These are phyloP conservation scores for Crucibulum laeve DNA, from an alignment of 768 basidiomycete genomes.

Conservation along the genomic window DNA sequence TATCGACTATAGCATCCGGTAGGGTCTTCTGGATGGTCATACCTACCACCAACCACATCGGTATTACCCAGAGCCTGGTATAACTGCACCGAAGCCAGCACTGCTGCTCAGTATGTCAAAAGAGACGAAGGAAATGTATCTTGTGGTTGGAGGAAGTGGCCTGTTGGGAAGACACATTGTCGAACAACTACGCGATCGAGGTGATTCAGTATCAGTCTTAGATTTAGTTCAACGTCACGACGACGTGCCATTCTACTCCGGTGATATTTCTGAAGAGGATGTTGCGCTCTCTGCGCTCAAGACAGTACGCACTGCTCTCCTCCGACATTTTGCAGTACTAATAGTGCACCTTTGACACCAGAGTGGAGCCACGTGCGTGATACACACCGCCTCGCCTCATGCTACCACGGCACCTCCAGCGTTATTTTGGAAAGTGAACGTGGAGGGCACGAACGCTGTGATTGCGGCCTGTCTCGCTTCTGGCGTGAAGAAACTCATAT, in stretches of 20 bases:
- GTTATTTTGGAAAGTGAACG: conserved; percentile 77
- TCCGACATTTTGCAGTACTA: neutral
- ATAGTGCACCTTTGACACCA: conserved; percentile 15
- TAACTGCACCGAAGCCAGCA: too few species aligned
- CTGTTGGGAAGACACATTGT: conserved; percentile 78
- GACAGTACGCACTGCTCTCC: conserved; percentile 35
- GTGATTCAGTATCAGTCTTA: conserved; percentile 68
- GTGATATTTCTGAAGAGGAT: conserved; percentile 67
- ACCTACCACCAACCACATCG: too few species aligned
- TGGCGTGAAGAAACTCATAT: conserved; percentile 71
- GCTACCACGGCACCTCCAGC: conserved; percentile 48
- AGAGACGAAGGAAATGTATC: conserved; percentile 60
- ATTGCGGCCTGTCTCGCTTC: conserved; percentile 58
- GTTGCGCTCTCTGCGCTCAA: conserved; percentile 54
- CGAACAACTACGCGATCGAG: conserved; percentile 59
- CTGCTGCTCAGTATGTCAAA: too few species aligned
- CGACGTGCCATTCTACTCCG: conserved; percentile 68
- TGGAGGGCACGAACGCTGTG: conserved; percentile 69
- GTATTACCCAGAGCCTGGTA: too few species aligned
- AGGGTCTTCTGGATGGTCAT: too few species aligned
- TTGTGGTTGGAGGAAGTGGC: conserved; percentile 79
- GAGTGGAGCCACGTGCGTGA: conserved; percentile 68
- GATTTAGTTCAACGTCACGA: conserved; percentile 78
- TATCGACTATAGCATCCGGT: too few species aligned
- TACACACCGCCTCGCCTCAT: conserved; percentile 75